These are phyloP conservation scores for Apophysomyces variabilis DNA, from an alignment of 371 early-diverging fungal species.

Conservation along the genomic window DNA sequence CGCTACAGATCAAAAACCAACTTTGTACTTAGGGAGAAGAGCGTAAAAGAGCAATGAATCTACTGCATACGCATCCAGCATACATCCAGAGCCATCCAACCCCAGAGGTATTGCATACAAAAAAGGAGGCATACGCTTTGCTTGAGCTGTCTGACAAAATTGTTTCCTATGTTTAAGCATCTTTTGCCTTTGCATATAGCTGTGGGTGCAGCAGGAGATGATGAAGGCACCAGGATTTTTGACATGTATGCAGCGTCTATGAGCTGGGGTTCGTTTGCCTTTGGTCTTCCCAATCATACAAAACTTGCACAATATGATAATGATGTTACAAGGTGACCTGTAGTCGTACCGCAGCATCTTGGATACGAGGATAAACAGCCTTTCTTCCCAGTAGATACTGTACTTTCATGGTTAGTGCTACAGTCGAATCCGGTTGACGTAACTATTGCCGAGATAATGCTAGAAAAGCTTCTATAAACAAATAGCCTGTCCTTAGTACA, in stretches of 20 bases:
- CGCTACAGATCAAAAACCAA: not conserved
- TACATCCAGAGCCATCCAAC: constrained; percentile 43
- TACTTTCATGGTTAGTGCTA: no score
- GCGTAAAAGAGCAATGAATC: constrained; percentile 24
- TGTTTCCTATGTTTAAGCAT: constrained; percentile 18
- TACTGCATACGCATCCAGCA: constrained; percentile 25
- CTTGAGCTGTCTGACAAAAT: not conserved
- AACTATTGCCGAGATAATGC: no score
- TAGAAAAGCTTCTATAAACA: no score
- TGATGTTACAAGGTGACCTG: no score
- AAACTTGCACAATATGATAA: constrained; percentile 7
- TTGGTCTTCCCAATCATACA: constrained; percentile 29
- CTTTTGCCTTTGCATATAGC: constrained; percentile 42
- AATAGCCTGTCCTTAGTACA: no score
- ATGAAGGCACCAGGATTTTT: constrained; percentile 27
- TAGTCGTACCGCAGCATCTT: no score
- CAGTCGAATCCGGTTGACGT: no score
- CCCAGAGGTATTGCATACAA: constrained; percentile 27
- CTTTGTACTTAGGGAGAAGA: constrained; percentile 19
- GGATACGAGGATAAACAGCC: no score
- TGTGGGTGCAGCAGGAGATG: constrained; percentile 38
- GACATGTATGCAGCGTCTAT: constrained; percentile 29
- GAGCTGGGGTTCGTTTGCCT: constrained; percentile 33
- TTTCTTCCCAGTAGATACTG: no score
- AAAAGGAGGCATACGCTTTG: not conserved